Evolutionary conservation across 2,329 filamentous ascomycete species (phyloP).

Genomic region (Aspergillus aculeatinus): DNA sequence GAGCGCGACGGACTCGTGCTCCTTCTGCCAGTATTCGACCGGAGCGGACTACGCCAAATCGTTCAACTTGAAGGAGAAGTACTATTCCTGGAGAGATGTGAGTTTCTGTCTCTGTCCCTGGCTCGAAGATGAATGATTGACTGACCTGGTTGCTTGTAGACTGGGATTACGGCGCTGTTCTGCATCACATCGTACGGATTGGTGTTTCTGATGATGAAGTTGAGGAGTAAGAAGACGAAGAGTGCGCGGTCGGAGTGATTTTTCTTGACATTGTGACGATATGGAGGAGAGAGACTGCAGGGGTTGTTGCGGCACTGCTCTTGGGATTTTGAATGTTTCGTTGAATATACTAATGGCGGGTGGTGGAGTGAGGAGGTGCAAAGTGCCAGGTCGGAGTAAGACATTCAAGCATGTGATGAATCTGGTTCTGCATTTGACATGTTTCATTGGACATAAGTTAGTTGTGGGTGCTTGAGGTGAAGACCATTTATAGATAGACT

Average conservation of each 20-base stretch:
- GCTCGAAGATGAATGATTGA: neutral
- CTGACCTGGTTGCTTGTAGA: slow-evolving; percentile 22
- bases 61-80: slow-evolving; percentile 35
- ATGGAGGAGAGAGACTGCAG: too few relatives aligned
- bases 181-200: slow-evolving; percentile 44
- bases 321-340: too few relatives aligned
- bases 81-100: slow-evolving; percentile 41
- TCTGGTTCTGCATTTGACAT: too few relatives aligned
- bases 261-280: neutral
- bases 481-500: too few relatives aligned
- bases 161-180: slow-evolving; percentile 46
- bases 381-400: too few relatives aligned
- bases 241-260: slow-evolving; percentile 37
- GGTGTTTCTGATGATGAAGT: slow-evolving; percentile 51
- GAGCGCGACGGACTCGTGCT: slow-evolving; percentile 28
- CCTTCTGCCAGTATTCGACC: slow-evolving; percentile 32
- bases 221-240: slow-evolving; percentile 51
- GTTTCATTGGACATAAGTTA: too few relatives aligned
- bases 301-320: too few relatives aligned
- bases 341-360: too few relatives aligned
- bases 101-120: slow-evolving; percentile 12
- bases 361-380: too few relatives aligned
- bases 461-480: too few relatives aligned
- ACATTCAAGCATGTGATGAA: too few relatives aligned
- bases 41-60: slow-evolving; percentile 37